A percentile compares a stretch with the other conserved stretches of the same genome.
Evolutionary conservation across 116 monocot species (phyloP).

Genomic region (Phalaenopsis hybrid): DNA sequence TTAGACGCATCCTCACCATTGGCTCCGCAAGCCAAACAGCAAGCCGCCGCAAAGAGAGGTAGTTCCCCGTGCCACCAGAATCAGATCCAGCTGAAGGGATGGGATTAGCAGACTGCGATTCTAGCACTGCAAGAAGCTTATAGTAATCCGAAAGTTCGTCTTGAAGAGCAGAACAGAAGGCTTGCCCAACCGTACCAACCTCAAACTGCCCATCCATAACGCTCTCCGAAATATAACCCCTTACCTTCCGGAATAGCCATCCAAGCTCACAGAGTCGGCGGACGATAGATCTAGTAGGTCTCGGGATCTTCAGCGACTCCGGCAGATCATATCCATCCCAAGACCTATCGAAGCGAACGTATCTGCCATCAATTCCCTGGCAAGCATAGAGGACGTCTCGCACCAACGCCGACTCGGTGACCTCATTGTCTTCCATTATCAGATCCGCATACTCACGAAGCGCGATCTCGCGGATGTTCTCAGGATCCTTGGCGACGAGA

Average conservation of each 20-base stretch:
- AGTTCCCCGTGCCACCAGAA: slow-evolving; percentile 32
- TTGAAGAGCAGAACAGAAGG: slow-evolving; percentile 74
- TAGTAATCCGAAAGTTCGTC: slow-evolving; percentile 89
- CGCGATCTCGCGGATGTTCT: slow-evolving; percentile 79
- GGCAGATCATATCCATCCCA: slow-evolving; percentile 64
- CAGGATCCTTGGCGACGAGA: slow-evolving; percentile 70
- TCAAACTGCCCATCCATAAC: slow-evolving; percentile 26
- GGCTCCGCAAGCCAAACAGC: slow-evolving; percentile 94
- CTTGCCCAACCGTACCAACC: slow-evolving; percentile 81
- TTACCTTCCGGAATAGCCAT: slow-evolving; percentile 80
- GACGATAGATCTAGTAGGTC: slow-evolving; percentile 52
- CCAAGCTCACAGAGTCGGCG: slow-evolving; percentile 74
- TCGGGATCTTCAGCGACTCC: slow-evolving; percentile 42
- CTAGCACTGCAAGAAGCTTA: slow-evolving; percentile 79
- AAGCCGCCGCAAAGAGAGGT: slow-evolving; percentile 72
- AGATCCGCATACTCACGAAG: slow-evolving; percentile 70
- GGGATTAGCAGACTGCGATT: slow-evolving; percentile 58
- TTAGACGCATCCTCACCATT: slow-evolving; percentile 77
- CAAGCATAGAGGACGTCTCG: slow-evolving; percentile 66
- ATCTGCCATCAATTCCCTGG: slow-evolving; percentile 88
- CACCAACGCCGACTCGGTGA: slow-evolving; percentile 65
- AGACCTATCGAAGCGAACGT: slow-evolving; percentile 36
- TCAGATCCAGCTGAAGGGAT: slow-evolving; percentile 49
- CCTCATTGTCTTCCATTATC: slow-evolving; percentile 51
- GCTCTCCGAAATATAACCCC: slow-evolving; percentile 47